These are phyloP conservation scores for Trichophyton equinum DNA, from an alignment of 2,329 filamentous ascomycete species.

Conservation along the genomic window DNA sequence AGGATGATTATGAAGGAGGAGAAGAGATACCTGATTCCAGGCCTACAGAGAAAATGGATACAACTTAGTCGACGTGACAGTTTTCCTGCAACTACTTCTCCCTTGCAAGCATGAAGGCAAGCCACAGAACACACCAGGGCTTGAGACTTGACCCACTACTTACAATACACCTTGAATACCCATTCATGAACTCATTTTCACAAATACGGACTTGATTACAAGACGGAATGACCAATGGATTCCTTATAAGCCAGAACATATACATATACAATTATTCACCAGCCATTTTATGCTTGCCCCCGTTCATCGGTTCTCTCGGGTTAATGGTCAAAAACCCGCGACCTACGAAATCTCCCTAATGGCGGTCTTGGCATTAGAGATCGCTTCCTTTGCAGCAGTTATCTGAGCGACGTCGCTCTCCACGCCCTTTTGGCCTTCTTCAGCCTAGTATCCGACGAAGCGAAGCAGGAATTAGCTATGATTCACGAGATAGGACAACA, in stretches of 20 bases:
- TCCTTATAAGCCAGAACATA: neutral
- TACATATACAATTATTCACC: neutral
- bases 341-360: conserved; percentile 28
- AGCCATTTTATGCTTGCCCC: neutral
- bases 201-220: neutral
- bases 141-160: too few species aligned
- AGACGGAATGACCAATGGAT: neutral
- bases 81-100: neutral
- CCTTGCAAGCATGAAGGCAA: neutral
- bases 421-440: conserved; percentile 29
- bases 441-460: conserved; percentile 17
- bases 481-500: neutral
- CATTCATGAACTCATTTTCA: too few species aligned
- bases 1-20: conserved; percentile 35
- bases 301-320: too few species aligned
- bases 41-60: conserved; percentile 56
- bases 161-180: too few species aligned
- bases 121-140: neutral
- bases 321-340: neutral
- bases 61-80: conserved; percentile 22
- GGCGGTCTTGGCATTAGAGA: conserved; percentile 28
- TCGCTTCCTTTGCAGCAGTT: conserved; percentile 31
- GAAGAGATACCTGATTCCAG: conserved; percentile 39
- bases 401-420: conserved; percentile 31
- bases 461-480: neutral